A percentile compares a stretch with the other conserved stretches of the same genome.
phyloP scores from a whole-genome alignment of 805 yeast genomes.

The Candida maris region DNA sequence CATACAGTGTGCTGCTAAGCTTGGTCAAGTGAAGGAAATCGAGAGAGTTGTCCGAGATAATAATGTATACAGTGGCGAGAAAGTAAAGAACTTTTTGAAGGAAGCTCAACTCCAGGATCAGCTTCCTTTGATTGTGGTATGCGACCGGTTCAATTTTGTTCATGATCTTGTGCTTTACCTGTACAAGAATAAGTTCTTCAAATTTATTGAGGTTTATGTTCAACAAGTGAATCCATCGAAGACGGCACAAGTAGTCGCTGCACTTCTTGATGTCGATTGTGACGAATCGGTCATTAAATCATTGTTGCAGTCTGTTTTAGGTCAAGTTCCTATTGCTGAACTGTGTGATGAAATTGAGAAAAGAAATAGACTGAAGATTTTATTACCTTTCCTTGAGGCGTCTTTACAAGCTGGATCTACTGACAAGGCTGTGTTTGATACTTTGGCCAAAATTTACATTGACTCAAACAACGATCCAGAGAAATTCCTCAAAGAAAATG shows the following conservation, averaged over 20 bases:
- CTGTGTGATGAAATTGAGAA: conserved; percentile 93
- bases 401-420: conserved; percentile 78
- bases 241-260: conserved; percentile 96
- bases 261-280: conserved; percentile 93
- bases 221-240: conserved; percentile 95
- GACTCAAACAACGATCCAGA: conserved; percentile 98
- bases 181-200: conserved; percentile 93
- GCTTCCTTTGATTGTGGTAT: conserved; percentile 91
- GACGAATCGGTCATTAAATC: conserved; percentile 84
- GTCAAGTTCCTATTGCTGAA: conserved; percentile 89
- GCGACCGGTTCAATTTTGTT: conserved; percentile 86
- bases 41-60: conserved; percentile 95
- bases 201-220: conserved; percentile 95
- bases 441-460: conserved; percentile 95
- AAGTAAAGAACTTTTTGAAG: conserved; percentile 94
- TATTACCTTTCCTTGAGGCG: conserved; percentile 90
- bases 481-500: conserved; percentile 88
- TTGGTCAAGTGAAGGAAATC: conserved; percentile 88
- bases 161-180: conserved; percentile 91
- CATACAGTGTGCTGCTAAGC: conserved; percentile 87
- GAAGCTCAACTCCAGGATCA: conserved; percentile 93
- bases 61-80: conserved; percentile 92
- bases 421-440: conserved; percentile 89
- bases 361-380: conserved; percentile 87
- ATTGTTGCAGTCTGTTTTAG: conserved; percentile 78